phyloP scores from a whole-genome alignment of 345 rosid genomes.

The Boechera divaricarpa region DNA sequence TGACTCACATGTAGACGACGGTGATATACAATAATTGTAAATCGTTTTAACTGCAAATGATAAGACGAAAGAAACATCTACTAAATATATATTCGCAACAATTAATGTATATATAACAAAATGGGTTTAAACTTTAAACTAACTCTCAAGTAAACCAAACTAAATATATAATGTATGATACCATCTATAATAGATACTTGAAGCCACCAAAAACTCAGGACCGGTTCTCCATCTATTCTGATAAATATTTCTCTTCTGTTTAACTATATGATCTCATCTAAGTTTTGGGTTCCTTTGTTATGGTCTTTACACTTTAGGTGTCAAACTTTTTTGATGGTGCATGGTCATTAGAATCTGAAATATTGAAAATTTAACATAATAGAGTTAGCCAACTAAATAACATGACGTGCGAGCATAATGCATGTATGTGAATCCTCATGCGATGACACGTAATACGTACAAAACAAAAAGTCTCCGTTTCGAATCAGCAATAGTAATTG shows the following conservation, averaged over 20 bases:
- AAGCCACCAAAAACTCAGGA: background rate
- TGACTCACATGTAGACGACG: background rate
- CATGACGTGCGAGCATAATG: conserved; percentile 32
- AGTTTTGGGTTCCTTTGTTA: background rate
- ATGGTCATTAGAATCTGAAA: conserved; percentile 1
- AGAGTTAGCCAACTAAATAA: background rate
- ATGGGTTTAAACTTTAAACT: too few relatives aligned
- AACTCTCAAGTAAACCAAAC: background rate
- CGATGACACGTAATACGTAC: conserved; percentile 30
- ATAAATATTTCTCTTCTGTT: background rate
- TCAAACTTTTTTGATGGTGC: background rate
- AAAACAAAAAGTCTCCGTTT: conserved; percentile 14
- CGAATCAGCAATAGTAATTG: background rate
- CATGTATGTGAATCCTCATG: conserved; percentile 38
- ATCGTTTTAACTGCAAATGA: too few relatives aligned
- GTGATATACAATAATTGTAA: background rate
- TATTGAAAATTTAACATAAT: background rate
- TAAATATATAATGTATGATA: too few relatives aligned
- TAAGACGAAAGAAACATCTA: too few relatives aligned
- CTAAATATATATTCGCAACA: too few relatives aligned
- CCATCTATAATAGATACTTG: too few relatives aligned
- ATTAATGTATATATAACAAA: too few relatives aligned
- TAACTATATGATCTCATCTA: background rate
- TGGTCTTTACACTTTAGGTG: background rate
- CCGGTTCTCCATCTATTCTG: background rate